Evolutionary conservation across 2,329 filamentous ascomycete genomes (phyloP), one percentile per base, ranked within the genome.

Genomic region (Aspergillus ruber): DNA sequence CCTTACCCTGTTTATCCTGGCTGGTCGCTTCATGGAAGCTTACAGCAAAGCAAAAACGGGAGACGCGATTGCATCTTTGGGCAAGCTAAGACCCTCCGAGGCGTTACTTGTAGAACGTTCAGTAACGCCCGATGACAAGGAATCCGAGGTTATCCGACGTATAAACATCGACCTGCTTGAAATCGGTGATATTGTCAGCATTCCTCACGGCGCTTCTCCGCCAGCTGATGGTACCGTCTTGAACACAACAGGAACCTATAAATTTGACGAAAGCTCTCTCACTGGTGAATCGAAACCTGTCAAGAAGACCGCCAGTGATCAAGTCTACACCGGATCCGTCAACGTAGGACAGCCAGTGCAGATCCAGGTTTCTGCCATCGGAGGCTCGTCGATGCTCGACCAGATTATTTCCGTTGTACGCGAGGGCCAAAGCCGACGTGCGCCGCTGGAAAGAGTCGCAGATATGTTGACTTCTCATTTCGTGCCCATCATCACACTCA

Each of bases 1-100:
- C 53, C 67, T 96, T 48, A 95, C 90, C 0, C 77, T 96, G 53
- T 96, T 96, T 64, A 78, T 96, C 18, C 81, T 96, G 1, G 74
- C 78, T 39, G 81, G 81, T 12, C 67, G 69, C 32, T 71, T 63
- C 39, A 51, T 73, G 36, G 91, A 96, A 71, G 84, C 88, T 1
- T 94, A 93, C 71, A 95, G 87, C 75, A 95, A 95, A 68, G 85
- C 89, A 0, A 91, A 86, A 60, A 89, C 90, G 0, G 90, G 90
- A 1, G 86, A 94, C 64, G 90, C 90, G 0, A 85, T 96, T 2
- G 82, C 86, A 29, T 83, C 86, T 51, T 74, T 96, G 4, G 84
- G 85, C 2, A 88, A 85, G 52, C 76, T 96, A 27, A 79, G 88
- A 13, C 90, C 90, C 0, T 83, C 80, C 0, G 86, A 87, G 45